A percentile compares a stretch with the other conserved stretches of the same genome.
phyloP scores from a whole-genome alignment of 495 filamentous ascomycete genomes.

The Aspergillus hancockii region DNA sequence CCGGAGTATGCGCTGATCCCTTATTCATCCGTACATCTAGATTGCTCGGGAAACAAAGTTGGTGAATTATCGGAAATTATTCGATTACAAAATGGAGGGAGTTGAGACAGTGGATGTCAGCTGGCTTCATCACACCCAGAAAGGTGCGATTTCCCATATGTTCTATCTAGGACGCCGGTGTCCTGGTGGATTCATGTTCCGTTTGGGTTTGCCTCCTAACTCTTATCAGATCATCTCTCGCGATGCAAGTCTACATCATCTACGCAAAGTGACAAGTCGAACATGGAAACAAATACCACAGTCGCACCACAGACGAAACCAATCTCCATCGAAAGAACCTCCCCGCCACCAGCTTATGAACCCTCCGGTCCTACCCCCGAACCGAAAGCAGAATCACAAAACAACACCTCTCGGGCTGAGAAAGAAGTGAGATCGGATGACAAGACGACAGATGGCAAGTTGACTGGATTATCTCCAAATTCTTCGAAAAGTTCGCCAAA shows the following conservation, averaged over 20 bases:
- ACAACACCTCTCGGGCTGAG: conserved; percentile 20
- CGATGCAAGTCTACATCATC: conserved; percentile 44
- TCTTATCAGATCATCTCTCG: conserved; percentile 35
- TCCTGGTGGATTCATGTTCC: not conserved
- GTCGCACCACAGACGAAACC: conserved; percentile 21
- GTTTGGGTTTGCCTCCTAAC: conserved; percentile 1
- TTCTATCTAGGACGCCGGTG: not conserved
- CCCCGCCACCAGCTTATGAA: conserved; percentile 21
- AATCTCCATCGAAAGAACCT: conserved; percentile 23
- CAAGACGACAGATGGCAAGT: conserved; percentile 25
- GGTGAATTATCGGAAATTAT: not conserved
- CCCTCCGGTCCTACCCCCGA: conserved; percentile 16
- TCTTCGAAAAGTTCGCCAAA: conserved; percentile 41
- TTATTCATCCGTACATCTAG: not conserved
- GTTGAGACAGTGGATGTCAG: conserved; percentile 68
- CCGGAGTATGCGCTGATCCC: conserved; percentile 3
- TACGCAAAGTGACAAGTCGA: conserved; percentile 29
- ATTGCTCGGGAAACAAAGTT: not conserved
- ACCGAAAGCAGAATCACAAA: conserved; percentile 21
- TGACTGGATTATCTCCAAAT: conserved; percentile 23
- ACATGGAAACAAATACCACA: conserved; percentile 22
- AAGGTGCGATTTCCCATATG: conserved; percentile 40
- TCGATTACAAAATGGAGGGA: conserved; percentile 51
- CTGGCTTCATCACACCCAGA: conserved; percentile 69
- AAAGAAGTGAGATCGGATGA: conserved; percentile 23